Conservation (phyloP, 441 rosid species). For the Hura crepitans region DNA sequence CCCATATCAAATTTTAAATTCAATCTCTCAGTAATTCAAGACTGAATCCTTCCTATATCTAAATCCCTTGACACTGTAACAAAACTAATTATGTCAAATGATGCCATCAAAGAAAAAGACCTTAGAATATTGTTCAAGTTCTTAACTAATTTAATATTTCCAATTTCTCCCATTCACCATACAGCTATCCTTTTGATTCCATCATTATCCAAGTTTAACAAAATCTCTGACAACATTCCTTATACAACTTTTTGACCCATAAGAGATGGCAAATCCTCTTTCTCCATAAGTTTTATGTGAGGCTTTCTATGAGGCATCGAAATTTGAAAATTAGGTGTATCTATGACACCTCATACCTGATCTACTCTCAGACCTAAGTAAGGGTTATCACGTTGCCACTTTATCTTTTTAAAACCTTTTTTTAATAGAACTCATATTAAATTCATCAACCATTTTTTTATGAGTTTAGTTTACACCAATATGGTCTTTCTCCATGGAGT, state of each 20-base stretch:
- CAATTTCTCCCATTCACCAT: constrained; percentile 58
- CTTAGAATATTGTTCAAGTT: constrained; percentile 46
- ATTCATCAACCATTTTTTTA: too few relatives aligned
- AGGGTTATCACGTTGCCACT: too few relatives aligned
- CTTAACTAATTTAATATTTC: constrained; percentile 47
- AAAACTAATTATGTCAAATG: constrained; percentile 45
- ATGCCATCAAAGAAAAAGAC: constrained; percentile 21
- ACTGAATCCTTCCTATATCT: constrained; percentile 36
- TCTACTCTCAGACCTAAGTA: too few relatives aligned
- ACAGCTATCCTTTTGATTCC: constrained; percentile 39
- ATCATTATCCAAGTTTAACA: constrained; percentile 30
- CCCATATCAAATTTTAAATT: constrained; percentile 25
- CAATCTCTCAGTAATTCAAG: constrained; percentile 46
- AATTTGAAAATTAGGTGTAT: constrained; percentile 16
- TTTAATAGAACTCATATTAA: too few relatives aligned
- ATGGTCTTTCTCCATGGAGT: too few relatives aligned
- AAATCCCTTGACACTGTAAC: constrained; percentile 44
- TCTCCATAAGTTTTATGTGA: constrained; percentile 29
- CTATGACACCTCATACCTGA: too few relatives aligned
- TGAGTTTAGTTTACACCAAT: too few relatives aligned
- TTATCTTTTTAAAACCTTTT: too few relatives aligned
- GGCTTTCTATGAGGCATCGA: constrained; percentile 20
- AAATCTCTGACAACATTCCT: constrained; percentile 32
- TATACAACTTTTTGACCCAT: constrained; percentile 35
- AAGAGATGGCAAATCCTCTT: constrained; percentile 24